Evolutionary conservation across 2,329 filamentous ascomycete genomes (phyloP).

Genomic region (Neonectria magnoliae): DNA sequence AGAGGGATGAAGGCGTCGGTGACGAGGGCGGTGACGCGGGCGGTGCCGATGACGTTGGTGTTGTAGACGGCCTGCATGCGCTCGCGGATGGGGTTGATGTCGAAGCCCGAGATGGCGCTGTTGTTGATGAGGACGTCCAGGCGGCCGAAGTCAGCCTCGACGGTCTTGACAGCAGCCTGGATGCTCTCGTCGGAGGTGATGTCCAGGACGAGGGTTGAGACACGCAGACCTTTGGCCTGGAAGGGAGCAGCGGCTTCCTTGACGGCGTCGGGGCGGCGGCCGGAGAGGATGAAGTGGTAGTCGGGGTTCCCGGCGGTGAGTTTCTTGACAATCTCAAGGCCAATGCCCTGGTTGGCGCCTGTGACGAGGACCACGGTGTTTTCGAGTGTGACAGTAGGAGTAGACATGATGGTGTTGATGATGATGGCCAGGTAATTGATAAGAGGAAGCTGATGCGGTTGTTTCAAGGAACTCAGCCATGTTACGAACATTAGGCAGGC

Average conservation of each 20-base stretch:
- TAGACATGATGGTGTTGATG: constrained; percentile 18
- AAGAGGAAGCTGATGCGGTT: neutral
- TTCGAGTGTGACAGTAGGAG: constrained; percentile 8
- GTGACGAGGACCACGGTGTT: constrained; percentile 26
- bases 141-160: constrained; percentile 15
- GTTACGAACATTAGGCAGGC: neutral
- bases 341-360: constrained; percentile 28
- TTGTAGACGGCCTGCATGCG: constrained; percentile 29
- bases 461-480: constrained; percentile 1
- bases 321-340: constrained; percentile 26
- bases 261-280: constrained; percentile 14
- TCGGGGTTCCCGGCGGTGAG: constrained; percentile 19
- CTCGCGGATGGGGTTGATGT: constrained; percentile 15
- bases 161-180: constrained; percentile 6
- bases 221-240: constrained; percentile 12
- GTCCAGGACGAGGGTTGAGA: constrained; percentile 25
- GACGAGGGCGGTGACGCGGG: constrained; percentile 29
- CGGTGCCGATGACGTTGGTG: constrained; percentile 31
- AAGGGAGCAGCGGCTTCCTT: constrained; percentile 22
- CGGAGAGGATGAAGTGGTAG: constrained; percentile 27
- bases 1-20: constrained; percentile 28
- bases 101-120: constrained; percentile 25
- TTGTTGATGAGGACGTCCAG: constrained; percentile 33
- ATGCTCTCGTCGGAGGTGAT: constrained; percentile 33
- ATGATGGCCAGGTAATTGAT: neutral